Percentiles rank a stretch among this genome's conserved stretches.
These are phyloP conservation scores for Antonospora locustae DNA, from an alignment of 371 early-diverging fungal genomes.

Conservation along the genomic window DNA sequence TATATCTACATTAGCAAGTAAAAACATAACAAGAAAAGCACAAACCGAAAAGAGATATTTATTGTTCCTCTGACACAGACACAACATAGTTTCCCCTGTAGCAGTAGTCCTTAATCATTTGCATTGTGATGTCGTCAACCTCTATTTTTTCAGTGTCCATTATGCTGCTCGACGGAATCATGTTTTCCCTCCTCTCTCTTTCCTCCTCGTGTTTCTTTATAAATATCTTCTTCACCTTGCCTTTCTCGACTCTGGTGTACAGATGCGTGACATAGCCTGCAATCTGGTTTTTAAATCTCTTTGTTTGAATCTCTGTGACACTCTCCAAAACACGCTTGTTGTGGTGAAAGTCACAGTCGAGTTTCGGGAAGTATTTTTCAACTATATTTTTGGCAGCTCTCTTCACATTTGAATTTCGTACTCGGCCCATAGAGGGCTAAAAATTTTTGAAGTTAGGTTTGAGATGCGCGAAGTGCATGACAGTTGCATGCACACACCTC, in stretches of 20 bases:
- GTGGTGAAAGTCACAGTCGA: constrained; percentile 96
- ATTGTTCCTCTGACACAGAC: constrained; percentile 6
- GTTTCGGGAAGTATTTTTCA: constrained; percentile 98
- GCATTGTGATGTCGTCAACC: constrained; percentile 75
- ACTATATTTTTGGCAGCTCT: constrained; percentile 96
- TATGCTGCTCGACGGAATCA: constrained; percentile 93
- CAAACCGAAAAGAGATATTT: neutral
- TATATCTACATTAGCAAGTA: no score
- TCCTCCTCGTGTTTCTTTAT: constrained; percentile 99
- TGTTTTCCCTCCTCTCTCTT: constrained; percentile 98
- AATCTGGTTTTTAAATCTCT: constrained; percentile 98
- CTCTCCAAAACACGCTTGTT: constrained; percentile 95
- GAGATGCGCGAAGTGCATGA: no score
- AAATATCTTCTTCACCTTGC: constrained; percentile 95
- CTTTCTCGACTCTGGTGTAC: constrained; percentile 96
- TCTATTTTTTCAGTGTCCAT: constrained; percentile 77
- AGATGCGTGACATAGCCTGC: constrained; percentile 99
- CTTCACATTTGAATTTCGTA: constrained; percentile 91
- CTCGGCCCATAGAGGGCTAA: no score
- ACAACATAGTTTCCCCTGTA: constrained; percentile 47
- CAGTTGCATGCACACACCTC: no score
- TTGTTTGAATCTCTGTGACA: constrained; percentile 89
- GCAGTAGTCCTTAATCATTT: constrained; percentile 51
- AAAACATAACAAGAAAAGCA: neutral
- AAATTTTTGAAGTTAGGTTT: no score